Base-by-base conservation (phyloP, 805 yeast species). In the Kodamaea fukazawae region DNA sequence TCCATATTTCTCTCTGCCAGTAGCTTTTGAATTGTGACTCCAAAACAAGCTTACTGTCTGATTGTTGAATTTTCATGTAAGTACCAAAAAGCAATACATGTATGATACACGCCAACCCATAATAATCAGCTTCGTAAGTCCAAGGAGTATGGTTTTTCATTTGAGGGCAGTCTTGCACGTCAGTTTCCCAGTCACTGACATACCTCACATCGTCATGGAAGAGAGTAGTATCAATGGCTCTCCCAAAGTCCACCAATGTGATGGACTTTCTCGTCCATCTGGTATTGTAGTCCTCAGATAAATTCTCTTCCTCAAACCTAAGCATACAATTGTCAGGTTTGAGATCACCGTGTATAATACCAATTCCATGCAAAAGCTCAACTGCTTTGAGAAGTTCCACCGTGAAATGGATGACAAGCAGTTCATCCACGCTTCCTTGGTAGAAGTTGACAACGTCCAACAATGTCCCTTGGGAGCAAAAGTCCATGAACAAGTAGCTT, bases 281-380 rank as follows among this genome's bases (percentile, higher is more conserved):
- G 0, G 49, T 40, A 26, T 54, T 50, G 41, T 69, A 73, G 12
- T 33, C 36, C 25, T 47, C 59, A 25, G 41, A 22, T 38, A 44
- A 36, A 7, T 40, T 40, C n/a, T 44, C 45, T 4, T 47, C 50
- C 11, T 65, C 61, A 29, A 84, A 68, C 29, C 84, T 61, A 0
- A 87, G 54, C 95, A 89, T 84, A 47, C 93, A 85, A 55, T 88
- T 89, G 46, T 86, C 96, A 0, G 96, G 83, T 54, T 84, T 86
- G 39, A 89, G 59, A 56, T 89, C 95, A 2, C 96, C 95, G 62
- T 89, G 96, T 9, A 89, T 67, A 1, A 89, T 78, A 0, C 82
- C 82, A 11, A 73, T 59, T 0, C 60, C 57, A 53, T 89, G 96
- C n/a, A 90, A 58, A 2, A 65, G 58, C 37, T 79, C 80, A 4